Percentiles rank a stretch among this genome's conserved stretches.
phyloP scores from a whole-genome alignment of 768 basidiomycete species.

The Aureoboletus auriporus region DNA sequence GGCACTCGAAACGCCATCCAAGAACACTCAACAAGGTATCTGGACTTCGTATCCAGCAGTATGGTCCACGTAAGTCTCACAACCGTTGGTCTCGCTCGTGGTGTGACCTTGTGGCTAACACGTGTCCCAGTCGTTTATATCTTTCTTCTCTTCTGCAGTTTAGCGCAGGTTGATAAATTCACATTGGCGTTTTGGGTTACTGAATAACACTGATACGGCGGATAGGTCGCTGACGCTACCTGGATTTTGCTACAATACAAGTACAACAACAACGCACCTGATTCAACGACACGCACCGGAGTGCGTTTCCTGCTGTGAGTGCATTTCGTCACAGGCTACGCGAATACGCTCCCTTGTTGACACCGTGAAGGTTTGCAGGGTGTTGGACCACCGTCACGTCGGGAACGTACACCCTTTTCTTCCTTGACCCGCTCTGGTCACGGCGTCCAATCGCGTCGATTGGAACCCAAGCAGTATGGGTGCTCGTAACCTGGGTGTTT shows the following conservation, averaged over 20 bases:
- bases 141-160: constrained; percentile 45
- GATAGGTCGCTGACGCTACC: constrained; percentile 48
- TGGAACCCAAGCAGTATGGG: constrained; percentile 58
- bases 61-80: constrained; percentile 45
- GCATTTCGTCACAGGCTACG: neutral
- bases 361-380: constrained; percentile 44
- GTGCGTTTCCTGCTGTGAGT: constrained; percentile 49
- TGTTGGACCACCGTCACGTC: constrained; percentile 60
- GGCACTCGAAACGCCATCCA: constrained; percentile 42
- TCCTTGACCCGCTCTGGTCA: constrained; percentile 58
- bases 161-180: constrained; percentile 39
- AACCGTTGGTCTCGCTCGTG: neutral
- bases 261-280: constrained; percentile 50
- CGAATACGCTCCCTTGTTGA: constrained; percentile 4
- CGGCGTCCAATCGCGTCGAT: constrained; percentile 50
- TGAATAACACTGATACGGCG: constrained; percentile 2
- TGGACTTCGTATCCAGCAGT: constrained; percentile 44
- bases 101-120: constrained; percentile 18
- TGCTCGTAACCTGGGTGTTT: constrained; percentile 52
- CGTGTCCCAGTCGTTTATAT: constrained; percentile 42
- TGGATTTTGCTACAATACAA: constrained; percentile 59
- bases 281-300: constrained; percentile 38
- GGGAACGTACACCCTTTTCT: constrained; percentile 50
- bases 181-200: neutral
- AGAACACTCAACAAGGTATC: constrained; percentile 48